Evolutionary conservation across 495 filamentous ascomycete species (phyloP), one percentile per base, ranked within the genome.

Genomic region (Penicillium manginii): DNA sequence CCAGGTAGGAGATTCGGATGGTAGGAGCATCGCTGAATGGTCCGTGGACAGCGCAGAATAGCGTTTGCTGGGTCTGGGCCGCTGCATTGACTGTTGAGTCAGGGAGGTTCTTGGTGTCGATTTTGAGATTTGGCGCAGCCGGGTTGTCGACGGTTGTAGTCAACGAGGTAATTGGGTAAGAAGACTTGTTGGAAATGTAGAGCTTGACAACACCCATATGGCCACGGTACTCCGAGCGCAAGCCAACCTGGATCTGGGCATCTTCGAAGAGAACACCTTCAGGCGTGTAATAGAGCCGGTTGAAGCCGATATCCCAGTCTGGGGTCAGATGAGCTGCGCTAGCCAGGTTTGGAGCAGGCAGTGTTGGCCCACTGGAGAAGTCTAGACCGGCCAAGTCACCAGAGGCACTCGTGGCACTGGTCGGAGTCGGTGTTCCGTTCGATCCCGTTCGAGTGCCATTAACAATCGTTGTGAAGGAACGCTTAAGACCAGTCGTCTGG

Each of bases 261-360:
- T 99, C 96, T 73, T 98, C 92, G 67, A 96, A 98, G 1, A 99
- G 83, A 10, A 98, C 82, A 35, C 94, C 96, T 71, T 97, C 92
- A 1, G 87, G 73, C 15, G 81, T 78, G 61, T 96, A 85, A 47
- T 96, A 84, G 3, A 98, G 81, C 48, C 87, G 83, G 67, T 92
- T 91, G 78, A 92, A 99, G 17, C 96, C 96, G 62, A 86, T 75
- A 57, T 97, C 89, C 96, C 96, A 98, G 43, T 94, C 91, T 4
- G 96, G 94, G 37, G 90, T 93, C 43, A 98, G 78, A 76, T 98
- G 94, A 5, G 91, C 91, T 3, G 93, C 88, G 59, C 90, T 93
- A 48, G 96, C 96, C 52, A 98, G 82, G 69, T 98, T 98, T 3
- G 88, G 88, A 2, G 81, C 68, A 40, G 85, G 78, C 50, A 86